A percentile compares a stretch with the other conserved stretches of the same genome.
phyloP scores from a whole-genome alignment of 345 rosid species.

The Linum lewisii region DNA sequence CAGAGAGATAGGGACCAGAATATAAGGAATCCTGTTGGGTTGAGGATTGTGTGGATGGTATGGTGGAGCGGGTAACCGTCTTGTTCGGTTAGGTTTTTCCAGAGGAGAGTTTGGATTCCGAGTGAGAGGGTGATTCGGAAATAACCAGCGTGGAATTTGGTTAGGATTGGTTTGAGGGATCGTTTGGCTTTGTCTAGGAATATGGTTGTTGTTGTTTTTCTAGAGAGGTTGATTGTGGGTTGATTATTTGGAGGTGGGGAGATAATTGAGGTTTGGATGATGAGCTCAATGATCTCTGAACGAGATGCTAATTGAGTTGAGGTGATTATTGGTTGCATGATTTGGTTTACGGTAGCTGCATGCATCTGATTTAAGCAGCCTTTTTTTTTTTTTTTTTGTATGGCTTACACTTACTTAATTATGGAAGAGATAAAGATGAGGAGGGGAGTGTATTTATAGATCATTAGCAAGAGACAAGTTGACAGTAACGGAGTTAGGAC shows the following conservation, averaged over 20 bases:
- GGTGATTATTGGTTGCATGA: neutral
- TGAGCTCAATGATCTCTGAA: neutral
- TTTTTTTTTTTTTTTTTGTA: no score
- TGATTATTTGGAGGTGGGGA: neutral
- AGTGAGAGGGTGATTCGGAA: constrained; percentile 4
- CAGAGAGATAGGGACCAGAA: constrained; percentile 5
- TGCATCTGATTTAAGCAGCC: no score
- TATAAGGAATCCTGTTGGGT: neutral
- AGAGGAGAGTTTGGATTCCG: neutral
- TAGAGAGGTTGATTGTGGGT: neutral
- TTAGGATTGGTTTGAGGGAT: constrained; percentile 2
- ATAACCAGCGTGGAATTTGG: constrained; percentile 3
- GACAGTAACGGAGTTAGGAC: no score
- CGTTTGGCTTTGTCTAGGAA: neutral
- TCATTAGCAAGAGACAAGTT: no score
- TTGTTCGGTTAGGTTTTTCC: neutral
- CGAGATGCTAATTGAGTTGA: neutral
- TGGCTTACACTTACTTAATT: no score
- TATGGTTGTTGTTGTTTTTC: neutral
- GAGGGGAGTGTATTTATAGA: no score
- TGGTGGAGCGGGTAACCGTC: neutral
- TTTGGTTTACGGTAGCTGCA: neutral
- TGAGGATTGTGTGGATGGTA: neutral
- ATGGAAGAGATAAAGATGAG: no score
- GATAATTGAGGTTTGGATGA: neutral